phyloP scores from a whole-genome alignment of 2,329 filamentous ascomycete species.

The Raffaelea arxii region DNA sequence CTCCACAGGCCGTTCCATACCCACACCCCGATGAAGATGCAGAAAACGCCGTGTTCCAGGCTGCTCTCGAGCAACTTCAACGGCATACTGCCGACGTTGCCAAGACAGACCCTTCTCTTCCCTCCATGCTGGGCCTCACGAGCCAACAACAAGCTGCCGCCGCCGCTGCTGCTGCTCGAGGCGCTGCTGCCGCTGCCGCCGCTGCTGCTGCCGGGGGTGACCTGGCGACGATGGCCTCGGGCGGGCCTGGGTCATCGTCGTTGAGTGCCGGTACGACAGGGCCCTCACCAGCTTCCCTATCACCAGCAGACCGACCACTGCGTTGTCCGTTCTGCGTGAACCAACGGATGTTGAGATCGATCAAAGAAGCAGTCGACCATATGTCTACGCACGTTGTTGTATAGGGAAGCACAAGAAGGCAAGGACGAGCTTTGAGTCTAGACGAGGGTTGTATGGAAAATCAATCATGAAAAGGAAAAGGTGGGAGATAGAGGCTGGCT shows the following conservation, averaged over 20 bases:
- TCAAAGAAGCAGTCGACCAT: slow-evolving; percentile 54
- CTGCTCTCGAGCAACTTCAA: slow-evolving; percentile 48
- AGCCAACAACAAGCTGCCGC: no score
- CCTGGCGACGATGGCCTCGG: neutral
- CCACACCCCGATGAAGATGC: slow-evolving; percentile 39
- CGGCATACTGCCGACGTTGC: slow-evolving; percentile 49
- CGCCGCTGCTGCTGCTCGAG: slow-evolving; percentile 41
- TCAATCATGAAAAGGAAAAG: neutral
- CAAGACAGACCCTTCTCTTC: no score
- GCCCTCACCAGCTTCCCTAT: neutral
- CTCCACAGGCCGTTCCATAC: neutral
- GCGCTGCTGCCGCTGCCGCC: slow-evolving; percentile 37
- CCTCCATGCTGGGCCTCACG: no score
- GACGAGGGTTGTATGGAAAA: neutral
- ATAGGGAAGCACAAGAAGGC: slow-evolving; percentile 15
- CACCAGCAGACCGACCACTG: slow-evolving; percentile 42
- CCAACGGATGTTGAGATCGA: slow-evolving; percentile 48
- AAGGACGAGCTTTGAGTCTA: neutral
- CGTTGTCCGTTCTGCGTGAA: slow-evolving; percentile 54
- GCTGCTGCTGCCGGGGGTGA: slow-evolving; percentile 11
- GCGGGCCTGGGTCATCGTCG: neutral
- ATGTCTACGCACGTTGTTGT: slow-evolving; percentile 53
- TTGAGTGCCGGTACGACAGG: neutral
- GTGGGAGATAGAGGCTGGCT: neutral
- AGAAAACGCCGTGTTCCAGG: slow-evolving; percentile 48